Base-by-base conservation (phyloP, 1,139 yeast species). In the Candida buenavistaensis region DNA sequence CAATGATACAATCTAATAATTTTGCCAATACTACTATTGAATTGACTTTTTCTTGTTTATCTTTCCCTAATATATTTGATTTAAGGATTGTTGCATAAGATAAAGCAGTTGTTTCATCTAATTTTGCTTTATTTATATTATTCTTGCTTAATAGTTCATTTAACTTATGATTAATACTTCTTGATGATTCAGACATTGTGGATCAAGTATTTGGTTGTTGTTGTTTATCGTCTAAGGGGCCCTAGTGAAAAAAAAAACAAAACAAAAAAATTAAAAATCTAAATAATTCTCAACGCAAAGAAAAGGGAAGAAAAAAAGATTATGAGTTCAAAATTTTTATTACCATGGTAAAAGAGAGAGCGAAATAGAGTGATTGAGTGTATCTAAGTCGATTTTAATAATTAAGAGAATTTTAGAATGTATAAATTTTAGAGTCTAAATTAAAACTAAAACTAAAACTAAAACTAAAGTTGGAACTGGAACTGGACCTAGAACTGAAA, bases 11-110 rank as follows among this genome's bases (percentile, higher is more conserved):
- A 37, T 76, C 81, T 35, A 75, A 57, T 23, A 72, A 59, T 46
- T 74, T 76, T 22, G 80, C 78, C 37, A 76, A 57, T 6, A 75
- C 77, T 10, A 75, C 76, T 8, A 76, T 74, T 13, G 72, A 64
- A 50, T 75, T 75, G 37, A 74, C 75, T 46, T 71, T 72, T 42
- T 74, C 80, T 45, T 72, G 72, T 43, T 73, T 72, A 43, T 71
- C 75, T 38, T 62, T 61, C 10, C 76, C 76, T 37, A 69, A 52
- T 32, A 74, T 70, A 31, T 69, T 66, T 9, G 56, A 36, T 37
- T 62, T 59, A 26, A 74, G 59, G 5, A 59, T 53, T 15, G 55
- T 44, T 28, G 72, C 69, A 50, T 66, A 69, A 33, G 46, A 50
- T 27, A 66, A 46, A 9, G 72, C 70, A 0, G 68, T 61, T 4